These are phyloP conservation scores for Ustilago lituana DNA, from an alignment of 1,284 basidiomycete species.

Conservation along the genomic window DNA sequence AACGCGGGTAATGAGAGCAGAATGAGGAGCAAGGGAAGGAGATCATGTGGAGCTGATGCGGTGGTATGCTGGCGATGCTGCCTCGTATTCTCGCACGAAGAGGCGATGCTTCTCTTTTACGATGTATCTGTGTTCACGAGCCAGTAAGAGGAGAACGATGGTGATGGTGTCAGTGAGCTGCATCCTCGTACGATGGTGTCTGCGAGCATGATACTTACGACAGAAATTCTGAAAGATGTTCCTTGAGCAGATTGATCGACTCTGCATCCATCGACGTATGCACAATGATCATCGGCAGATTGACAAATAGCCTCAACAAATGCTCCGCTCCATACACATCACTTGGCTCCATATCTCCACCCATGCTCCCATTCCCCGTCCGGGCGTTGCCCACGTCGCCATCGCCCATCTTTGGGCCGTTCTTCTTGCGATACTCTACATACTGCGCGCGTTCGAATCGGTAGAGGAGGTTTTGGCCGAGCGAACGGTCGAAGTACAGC, in stretches of 20 bases:
- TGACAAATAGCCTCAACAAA: conserved; percentile 83
- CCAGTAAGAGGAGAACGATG: neutral
- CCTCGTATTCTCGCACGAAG: conserved; percentile 79
- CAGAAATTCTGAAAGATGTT: conserved; percentile 89
- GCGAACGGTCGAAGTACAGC: conserved; percentile 89
- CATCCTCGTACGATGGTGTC: too few species aligned
- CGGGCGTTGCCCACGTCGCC: conserved; percentile 61
- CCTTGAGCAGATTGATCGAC: conserved; percentile 81
- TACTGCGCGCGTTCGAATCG: conserved; percentile 94
- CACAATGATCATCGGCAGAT: conserved; percentile 78
- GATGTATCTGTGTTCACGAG: conserved; percentile 76
- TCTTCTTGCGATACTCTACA: conserved; percentile 79
- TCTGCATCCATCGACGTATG: conserved; percentile 91
- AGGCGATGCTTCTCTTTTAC: conserved; percentile 74
- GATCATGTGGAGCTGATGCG: conserved; percentile 70
- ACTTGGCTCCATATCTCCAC: conserved; percentile 78
- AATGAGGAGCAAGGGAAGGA: neutral
- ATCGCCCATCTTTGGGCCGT: conserved; percentile 70
- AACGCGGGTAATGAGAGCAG: neutral
- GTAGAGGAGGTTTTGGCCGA: conserved; percentile 91
- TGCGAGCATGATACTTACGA: conserved; percentile 73
- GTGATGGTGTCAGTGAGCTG: too few species aligned
- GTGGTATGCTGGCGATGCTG: conserved; percentile 77
- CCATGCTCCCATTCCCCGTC: conserved; percentile 66
- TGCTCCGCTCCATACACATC: conserved; percentile 94